These are phyloP conservation scores for Malassezia vespertilionis DNA, from an alignment of 1,284 basidiomycete genomes.

Conservation along the genomic window DNA sequence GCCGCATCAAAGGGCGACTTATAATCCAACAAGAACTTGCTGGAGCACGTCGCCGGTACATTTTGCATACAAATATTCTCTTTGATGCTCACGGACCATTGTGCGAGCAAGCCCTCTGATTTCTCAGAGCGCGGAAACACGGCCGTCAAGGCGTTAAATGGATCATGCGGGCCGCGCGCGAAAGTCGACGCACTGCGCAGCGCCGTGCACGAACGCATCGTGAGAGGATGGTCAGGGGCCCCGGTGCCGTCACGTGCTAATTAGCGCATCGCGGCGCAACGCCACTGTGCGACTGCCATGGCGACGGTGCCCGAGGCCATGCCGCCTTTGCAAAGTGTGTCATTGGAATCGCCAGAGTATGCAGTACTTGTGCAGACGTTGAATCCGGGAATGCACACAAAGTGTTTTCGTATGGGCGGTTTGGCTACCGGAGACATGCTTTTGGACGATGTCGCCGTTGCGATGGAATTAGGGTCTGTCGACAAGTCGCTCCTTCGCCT, in stretches of 20 bases:
- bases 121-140: background rate
- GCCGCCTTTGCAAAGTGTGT: too few relatives aligned
- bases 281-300: too few relatives aligned
- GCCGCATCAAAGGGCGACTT: slow-evolving; percentile 76
- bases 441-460: background rate
- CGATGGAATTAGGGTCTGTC: background rate
- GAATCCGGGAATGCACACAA: too few relatives aligned
- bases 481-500: slow-evolving; percentile 2
- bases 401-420: too few relatives aligned
- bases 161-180: slow-evolving; percentile 14
- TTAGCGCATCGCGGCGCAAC: too few relatives aligned
- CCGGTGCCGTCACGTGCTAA: too few relatives aligned
- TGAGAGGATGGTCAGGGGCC: background rate
- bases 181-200: background rate
- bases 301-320: too few relatives aligned
- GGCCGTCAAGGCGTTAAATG: slow-evolving; percentile 23
- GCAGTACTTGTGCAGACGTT: too few relatives aligned
- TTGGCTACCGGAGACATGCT: too few relatives aligned
- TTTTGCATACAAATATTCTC: slow-evolving; percentile 34
- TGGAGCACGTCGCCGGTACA: slow-evolving; percentile 28
- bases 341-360: too few relatives aligned
- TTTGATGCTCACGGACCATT: slow-evolving; percentile 38
- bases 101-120: slow-evolving; percentile 18
- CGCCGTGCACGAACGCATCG: slow-evolving; percentile 1
- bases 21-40: slow-evolving; percentile 51